Base-by-base conservation (phyloP, 352 stramenopile genomes). In the Plasmopara viticola region DNA sequence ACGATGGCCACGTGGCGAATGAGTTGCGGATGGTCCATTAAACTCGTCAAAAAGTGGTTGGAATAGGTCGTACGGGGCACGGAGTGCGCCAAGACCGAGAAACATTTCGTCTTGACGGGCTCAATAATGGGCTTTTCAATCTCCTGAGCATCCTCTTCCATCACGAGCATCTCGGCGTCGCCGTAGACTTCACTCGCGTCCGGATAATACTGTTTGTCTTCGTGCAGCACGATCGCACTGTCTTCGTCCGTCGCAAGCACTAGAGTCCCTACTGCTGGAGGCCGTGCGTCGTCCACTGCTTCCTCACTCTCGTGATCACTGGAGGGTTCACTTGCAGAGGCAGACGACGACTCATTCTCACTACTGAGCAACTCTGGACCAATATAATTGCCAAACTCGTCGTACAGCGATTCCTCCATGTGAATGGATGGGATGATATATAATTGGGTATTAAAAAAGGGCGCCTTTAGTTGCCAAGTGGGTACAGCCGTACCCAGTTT, bases 371-470 rank as follows among this genome's bases (percentile, higher is more conserved):
- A 74, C 56, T 99, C 96, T 18, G 96, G 95, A 15, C 97, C 97
- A 59, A 99, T 98, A 75, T 99, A 99, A 75, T 99, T 99, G 54
- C 97, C 97, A 64, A 99, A 99, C 78, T 99, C 97, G 78, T 99
- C 97, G 76, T 99, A 99, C 15, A 99, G 78, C 45, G 88, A 90
- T 48, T 98, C 95, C 64, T 98, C 88, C 90, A 97, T 97, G 17
- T 43, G 45, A 9, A 33, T 25, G 34, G 18, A 33, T 6, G 28
- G 51, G 50, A 45, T 25, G 44, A 12, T 5, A 0, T 51, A 2
- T 25, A 29, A 58, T 58, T 58, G 52, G 58, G 5, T 47, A 34
- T 28, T 58, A 58, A 42, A 5, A 18, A 30, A 1, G 20, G 20
- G 20, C 1, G 1, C 20, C 20, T 25, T 25, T 25, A 3, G 1